Evolutionary conservation across 2,329 filamentous ascomycete genomes (phyloP).

Genomic region (Botrytis byssoidea): DNA sequence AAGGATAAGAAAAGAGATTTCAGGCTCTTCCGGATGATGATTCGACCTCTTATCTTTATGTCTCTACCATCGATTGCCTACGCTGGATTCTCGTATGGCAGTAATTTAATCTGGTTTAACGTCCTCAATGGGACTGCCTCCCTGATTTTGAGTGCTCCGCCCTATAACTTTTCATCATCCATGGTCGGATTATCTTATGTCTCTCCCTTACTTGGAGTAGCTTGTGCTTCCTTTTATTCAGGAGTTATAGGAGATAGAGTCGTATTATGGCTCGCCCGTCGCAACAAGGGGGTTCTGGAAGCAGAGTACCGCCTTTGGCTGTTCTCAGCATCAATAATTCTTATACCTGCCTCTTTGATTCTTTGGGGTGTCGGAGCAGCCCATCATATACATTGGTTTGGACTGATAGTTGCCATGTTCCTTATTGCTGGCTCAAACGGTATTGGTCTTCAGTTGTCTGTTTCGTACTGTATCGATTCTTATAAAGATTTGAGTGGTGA

Average conservation of each 20-base stretch:
- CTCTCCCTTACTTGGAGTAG: conserved; percentile 36
- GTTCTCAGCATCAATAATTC: conserved; percentile 40
- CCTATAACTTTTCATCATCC: conserved; percentile 41
- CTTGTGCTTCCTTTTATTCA: conserved; percentile 35
- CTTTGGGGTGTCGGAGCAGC: conserved; percentile 53
- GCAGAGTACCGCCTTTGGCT: conserved; percentile 39
- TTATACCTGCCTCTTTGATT: conserved; percentile 47
- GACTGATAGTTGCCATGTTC: conserved; percentile 49
- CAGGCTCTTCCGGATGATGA: conserved; percentile 36
- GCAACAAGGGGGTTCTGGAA: conserved; percentile 43
- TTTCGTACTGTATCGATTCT: conserved; percentile 48
- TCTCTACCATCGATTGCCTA: conserved; percentile 40
- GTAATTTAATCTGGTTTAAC: conserved; percentile 41
- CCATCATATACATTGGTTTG: conserved; percentile 47
- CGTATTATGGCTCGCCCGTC: conserved; percentile 42
- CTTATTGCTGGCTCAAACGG: conserved; percentile 46
- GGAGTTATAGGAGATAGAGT: conserved; percentile 37
- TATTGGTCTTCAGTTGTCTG: conserved; percentile 45
- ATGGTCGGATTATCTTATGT: conserved; percentile 40
- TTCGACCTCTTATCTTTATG: conserved; percentile 37
- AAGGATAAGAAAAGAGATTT: conserved; percentile 34
- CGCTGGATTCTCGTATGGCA: conserved; percentile 41
- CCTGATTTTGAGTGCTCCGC: conserved; percentile 37
- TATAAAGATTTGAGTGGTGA: conserved; percentile 50
- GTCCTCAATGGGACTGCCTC: conserved; percentile 41